Conservation (phyloP, 805 yeast genomes). For the Myxozyma mucilagina region DNA sequence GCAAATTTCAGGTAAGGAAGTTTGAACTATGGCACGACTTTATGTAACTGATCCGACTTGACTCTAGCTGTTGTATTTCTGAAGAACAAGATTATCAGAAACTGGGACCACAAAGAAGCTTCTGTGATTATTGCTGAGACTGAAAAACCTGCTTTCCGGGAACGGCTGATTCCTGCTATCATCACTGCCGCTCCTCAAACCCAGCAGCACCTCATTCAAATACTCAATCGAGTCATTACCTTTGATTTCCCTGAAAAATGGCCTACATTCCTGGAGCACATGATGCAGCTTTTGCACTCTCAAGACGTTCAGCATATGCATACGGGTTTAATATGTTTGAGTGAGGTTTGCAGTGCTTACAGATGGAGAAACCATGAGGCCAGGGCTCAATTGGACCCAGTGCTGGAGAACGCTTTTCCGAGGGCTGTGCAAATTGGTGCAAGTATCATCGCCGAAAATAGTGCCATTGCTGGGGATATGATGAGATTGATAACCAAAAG, state of each 20-base stretch:
- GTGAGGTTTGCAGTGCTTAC: conserved; percentile 67
- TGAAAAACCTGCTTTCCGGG: conserved; percentile 74
- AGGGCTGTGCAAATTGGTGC: conserved; percentile 66
- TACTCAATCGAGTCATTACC: conserved; percentile 53
- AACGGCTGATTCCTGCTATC: conserved; percentile 65
- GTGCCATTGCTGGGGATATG: conserved; percentile 63
- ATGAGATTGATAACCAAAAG: conserved; percentile 70
- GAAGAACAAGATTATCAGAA: conserved; percentile 67
- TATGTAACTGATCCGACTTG: not conserved
- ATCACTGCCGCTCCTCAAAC: conserved; percentile 48
- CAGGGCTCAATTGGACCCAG: conserved; percentile 53
- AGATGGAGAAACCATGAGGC: conserved; percentile 67
- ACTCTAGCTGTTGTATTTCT: conserved; percentile 78
- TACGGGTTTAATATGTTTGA: conserved; percentile 69
- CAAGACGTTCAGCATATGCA: conserved; percentile 50
- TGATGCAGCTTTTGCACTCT: conserved; percentile 48
- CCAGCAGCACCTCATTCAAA: conserved; percentile 48
- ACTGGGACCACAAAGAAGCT: conserved; percentile 55
- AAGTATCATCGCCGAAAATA: conserved; percentile 47
- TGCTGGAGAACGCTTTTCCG: conserved; percentile 64
- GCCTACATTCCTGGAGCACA: conserved; percentile 54
- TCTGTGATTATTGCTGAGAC: conserved; percentile 54
- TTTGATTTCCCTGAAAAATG: conserved; percentile 55
- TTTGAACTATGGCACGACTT: not conserved
- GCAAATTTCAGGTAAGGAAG: conserved; percentile 26